Percentiles rank a stretch among this genome's conserved stretches.
These are phyloP conservation scores for Pistacia atlantica DNA, from an alignment of 345 rosid genomes.

Conservation along the genomic window DNA sequence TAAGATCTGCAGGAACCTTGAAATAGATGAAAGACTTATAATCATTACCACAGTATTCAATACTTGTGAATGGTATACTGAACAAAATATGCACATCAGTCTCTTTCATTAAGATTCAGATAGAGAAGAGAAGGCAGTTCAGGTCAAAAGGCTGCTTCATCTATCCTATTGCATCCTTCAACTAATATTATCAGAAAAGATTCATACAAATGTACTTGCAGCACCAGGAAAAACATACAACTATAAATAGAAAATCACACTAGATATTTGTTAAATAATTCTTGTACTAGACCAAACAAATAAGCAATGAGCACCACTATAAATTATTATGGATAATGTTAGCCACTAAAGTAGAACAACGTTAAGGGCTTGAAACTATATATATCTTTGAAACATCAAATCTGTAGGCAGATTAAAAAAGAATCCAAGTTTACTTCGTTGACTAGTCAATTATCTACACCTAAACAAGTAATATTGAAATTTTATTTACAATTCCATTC, in stretches of 20 bases:
- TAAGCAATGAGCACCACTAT: background rate
- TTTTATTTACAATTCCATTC: background rate
- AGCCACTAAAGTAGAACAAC: background rate
- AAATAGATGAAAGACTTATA: conserved; percentile 46
- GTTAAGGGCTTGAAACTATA: background rate
- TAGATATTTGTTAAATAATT: background rate
- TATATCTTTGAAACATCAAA: background rate
- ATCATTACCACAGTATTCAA: conserved; percentile 13
- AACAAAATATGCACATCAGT: conserved; percentile 14
- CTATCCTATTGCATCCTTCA: conserved; percentile 4
- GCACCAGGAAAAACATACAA: background rate
- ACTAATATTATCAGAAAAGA: background rate
- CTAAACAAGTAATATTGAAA: background rate
- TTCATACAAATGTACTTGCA: background rate
- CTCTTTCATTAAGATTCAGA: background rate
- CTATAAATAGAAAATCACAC: conserved; percentile 1
- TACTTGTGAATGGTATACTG: conserved; percentile 1
- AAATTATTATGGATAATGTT: background rate
- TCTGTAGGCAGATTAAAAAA: background rate
- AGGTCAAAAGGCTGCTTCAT: background rate
- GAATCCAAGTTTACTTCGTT: background rate
- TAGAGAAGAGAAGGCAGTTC: background rate
- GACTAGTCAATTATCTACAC: background rate
- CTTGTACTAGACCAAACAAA: conserved; percentile 1
- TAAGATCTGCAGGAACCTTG: conserved; percentile 81